Evolutionary conservation across 352 stramenopile species (phyloP), one percentile per base, ranked within the genome.

Genomic region (Phytopythium ostracodes): DNA sequence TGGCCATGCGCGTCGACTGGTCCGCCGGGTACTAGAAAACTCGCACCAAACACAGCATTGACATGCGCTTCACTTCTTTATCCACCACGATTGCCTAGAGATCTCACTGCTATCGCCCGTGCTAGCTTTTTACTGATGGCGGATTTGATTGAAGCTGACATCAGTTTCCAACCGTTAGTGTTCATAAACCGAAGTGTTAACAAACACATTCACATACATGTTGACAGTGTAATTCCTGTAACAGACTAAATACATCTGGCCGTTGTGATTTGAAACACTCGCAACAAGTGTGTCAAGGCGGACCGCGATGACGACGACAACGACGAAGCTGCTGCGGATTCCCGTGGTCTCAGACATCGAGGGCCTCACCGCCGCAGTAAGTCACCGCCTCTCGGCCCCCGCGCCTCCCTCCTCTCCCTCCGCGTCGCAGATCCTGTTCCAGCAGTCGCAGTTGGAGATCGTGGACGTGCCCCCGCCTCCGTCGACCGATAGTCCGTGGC

Each of bases 281-380:
- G n/a, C n/a, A n/a, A n/a, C n/a, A n/a, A n/a, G n/a, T n/a, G n/a
- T n/a, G n/a, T 33, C 29, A 33, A 33, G 29, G 29, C 29, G 29
- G n/a, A n/a, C n/a, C n/a, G n/a, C n/a, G n/a, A n/a, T n/a, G n/a
- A n/a, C n/a, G 33, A 38, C 14, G 33, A 14, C 33, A 10, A 38
- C 33, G 33, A 10, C 33, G 6, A 38, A 38, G 33, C 33, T 68
- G 59, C 63, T 77, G 35, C 60, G 67, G 1, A 64, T 80, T 29
- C 72, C 72, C 18, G 64, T 80, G 56, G 64, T 80, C 64, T 80
- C 72, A 18, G 63, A 63, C 31, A 77, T 77, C 59, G 60, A 72
- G 29, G 72, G 70, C 1, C 50, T 80, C 20, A 46, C 51, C 7
- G 53, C 52, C n/a, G 70, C 72, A 43, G 68, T 77, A 22, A 62